A percentile compares a stretch with the other conserved stretches of the same genome.
These are phyloP conservation scores for Phytophthora foliorum DNA, from an alignment of 352 stramenopile species.

Conservation along the genomic window DNA sequence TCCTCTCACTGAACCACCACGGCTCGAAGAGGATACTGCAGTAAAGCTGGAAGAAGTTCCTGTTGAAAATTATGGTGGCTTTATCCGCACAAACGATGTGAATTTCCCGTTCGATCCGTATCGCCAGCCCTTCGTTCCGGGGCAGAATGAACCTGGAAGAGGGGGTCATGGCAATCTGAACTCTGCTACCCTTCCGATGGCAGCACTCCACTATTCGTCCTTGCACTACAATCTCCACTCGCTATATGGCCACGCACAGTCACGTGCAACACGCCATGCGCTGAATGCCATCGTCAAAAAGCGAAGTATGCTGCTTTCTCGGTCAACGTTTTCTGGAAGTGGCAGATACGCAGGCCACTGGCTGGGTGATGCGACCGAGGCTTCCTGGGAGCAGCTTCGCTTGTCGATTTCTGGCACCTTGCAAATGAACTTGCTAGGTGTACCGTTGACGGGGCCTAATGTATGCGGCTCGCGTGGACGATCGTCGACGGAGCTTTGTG, in stretches of 20 bases:
- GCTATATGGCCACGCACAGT: conserved; percentile 79
- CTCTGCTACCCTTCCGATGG: conserved; percentile 81
- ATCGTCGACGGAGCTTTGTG: conserved; percentile 74
- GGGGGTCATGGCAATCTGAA: conserved; percentile 80
- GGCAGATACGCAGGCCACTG: conserved; percentile 75
- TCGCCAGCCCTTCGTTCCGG: conserved; percentile 78
- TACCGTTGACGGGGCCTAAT: conserved; percentile 76
- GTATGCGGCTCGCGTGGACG: conserved; percentile 64
- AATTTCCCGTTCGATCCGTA: conserved; percentile 87
- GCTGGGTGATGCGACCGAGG: conserved; percentile 49
- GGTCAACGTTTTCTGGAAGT: conserved; percentile 76
- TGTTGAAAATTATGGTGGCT: conserved; percentile 34
- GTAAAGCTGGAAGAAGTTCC: conserved; percentile 25
- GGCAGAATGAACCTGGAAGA: conserved; percentile 47
- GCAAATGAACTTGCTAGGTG: conserved; percentile 82
- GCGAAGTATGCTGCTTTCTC: conserved; percentile 74
- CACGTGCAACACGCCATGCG: conserved; percentile 56
- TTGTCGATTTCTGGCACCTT: conserved; percentile 76
- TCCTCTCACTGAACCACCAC: neutral
- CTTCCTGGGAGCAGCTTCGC: conserved; percentile 86
- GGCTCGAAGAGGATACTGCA: neutral
- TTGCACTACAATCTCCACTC: conserved; percentile 92
- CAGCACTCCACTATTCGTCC: conserved; percentile 66
- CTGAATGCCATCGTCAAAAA: conserved; percentile 62
- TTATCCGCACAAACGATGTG: conserved; percentile 76